phyloP scores from a whole-genome alignment of 345 rosid genomes.

The Salix dunnii region DNA sequence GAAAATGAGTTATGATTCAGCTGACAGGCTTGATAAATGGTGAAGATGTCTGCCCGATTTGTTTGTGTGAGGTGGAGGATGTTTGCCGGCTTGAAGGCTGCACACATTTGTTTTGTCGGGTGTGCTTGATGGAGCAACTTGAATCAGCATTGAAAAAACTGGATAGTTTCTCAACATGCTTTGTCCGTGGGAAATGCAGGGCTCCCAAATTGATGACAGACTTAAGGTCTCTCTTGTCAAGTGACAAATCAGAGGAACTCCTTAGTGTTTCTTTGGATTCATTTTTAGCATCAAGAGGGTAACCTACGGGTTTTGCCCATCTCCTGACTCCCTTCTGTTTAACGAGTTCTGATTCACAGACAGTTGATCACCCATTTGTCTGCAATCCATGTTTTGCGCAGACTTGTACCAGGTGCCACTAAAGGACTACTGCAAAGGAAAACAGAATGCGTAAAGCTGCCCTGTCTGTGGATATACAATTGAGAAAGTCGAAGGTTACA shows the following conservation, averaged over 20 bases:
- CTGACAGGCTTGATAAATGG: conserved; percentile 9
- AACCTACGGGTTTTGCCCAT: conserved; percentile 68
- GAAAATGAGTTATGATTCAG: conserved; percentile 46
- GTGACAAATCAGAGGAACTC: conserved; percentile 74
- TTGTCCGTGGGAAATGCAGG: conserved; percentile 49
- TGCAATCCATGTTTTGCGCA: conserved; percentile 75
- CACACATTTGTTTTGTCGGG: conserved; percentile 59
- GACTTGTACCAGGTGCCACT: conserved; percentile 75
- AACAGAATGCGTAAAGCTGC: conserved; percentile 63
- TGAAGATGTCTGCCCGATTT: conserved; percentile 54
- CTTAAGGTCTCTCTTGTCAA: conserved; percentile 51
- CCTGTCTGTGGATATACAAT: conserved; percentile 63
- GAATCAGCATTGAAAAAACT: conserved; percentile 26
- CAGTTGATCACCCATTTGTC: conserved; percentile 43
- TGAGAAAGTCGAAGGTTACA: conserved; percentile 84
- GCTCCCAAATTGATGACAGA: conserved; percentile 53
- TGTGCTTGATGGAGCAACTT: conserved; percentile 44
- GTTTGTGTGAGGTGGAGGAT: conserved; percentile 79
- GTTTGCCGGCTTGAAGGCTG: conserved; percentile 72
- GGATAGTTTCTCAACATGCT: conserved; percentile 64
- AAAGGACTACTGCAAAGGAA: conserved; percentile 74
- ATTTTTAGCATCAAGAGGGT: conserved; percentile 62
- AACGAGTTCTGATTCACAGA: conserved; percentile 43
- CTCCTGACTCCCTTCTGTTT: conserved; percentile 81
- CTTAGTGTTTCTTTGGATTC: conserved; percentile 67